These are phyloP conservation scores for Cochlearia excelsa DNA, from an alignment of 345 rosid genomes.

Conservation along the genomic window DNA sequence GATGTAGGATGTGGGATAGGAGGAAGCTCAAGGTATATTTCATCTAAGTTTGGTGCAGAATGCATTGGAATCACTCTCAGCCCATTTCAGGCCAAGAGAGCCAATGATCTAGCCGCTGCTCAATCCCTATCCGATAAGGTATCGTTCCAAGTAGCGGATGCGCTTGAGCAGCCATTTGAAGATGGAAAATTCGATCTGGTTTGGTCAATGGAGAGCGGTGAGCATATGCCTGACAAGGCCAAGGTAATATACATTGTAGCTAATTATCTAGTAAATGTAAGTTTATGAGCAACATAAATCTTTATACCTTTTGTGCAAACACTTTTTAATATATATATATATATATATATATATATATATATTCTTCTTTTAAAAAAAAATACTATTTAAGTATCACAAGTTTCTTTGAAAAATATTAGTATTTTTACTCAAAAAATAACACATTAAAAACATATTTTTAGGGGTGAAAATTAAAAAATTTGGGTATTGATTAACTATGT, in stretches of 20 bases:
- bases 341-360: too few species aligned
- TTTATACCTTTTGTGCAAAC: too few species aligned
- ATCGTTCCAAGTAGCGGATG: slow-evolving; percentile 85
- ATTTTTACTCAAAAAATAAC: too few species aligned
- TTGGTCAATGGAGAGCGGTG: slow-evolving; percentile 99
- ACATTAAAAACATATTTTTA: too few species aligned
- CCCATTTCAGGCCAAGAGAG: slow-evolving; percentile 78
- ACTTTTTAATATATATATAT: too few species aligned
- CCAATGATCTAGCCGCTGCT: slow-evolving; percentile 65
- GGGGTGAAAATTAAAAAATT: too few species aligned
- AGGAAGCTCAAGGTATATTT: slow-evolving; percentile 84
- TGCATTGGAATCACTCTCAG: slow-evolving; percentile 77
- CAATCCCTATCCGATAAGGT: slow-evolving; percentile 67
- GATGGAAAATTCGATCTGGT: slow-evolving; percentile 75
- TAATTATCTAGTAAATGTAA: too few species aligned
- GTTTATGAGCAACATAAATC: too few species aligned
- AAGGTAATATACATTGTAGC: slow-evolving; percentile 42
- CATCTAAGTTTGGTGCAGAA: slow-evolving; percentile 64
- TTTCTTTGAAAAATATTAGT: too few species aligned
- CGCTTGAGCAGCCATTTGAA: slow-evolving; percentile 84
- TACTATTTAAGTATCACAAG: too few species aligned
- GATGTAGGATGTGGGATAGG: slow-evolving; percentile 98
- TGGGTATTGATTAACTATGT: too few species aligned
- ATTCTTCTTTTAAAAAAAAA: too few species aligned
- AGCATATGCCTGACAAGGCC: slow-evolving; percentile 86